Evolutionary conservation across 2,329 filamentous ascomycete species (phyloP), one percentile per base, ranked within the genome.

Genomic region (Aspergillus brunneoviolaceus): DNA sequence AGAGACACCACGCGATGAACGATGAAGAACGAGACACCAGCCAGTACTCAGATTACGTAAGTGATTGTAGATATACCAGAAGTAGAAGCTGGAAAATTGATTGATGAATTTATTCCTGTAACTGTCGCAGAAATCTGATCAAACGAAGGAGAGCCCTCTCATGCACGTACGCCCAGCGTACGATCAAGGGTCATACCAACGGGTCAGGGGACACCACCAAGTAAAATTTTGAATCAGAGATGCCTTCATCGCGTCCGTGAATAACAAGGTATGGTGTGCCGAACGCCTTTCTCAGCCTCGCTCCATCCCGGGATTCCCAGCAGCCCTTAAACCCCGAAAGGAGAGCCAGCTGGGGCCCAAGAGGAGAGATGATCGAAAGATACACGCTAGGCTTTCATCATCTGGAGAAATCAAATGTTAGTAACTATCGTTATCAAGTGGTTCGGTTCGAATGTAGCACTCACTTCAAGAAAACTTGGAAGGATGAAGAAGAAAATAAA

Each of bases 361-460:
- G 77, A 81, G 84, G 80, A 82, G 84, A 82, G 84, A 90, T 71
- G 82, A 83, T 98, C 95, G 96, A 91, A 87, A 87, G 82, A 79
- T 87, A 89, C 95, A 98, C 94, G 87, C 91, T 89, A 88, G 87
- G 91, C 91, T 96, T 96, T 99, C 95, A 98, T 99, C 94, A 98
- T 96, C 92, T 97, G 73, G 3, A 48, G 29, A 52, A 11, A 27
- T 10, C 2, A 2, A 2, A 35, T 33, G 42, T 16, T 49, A 63
- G 68, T 75, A 64, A 74, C 65, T 62, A 23, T 57, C 53, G 49
- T 60, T 27, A 49, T 56, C 31, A 12, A 29, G 7, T 42, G 33
- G 42, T 51, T 27, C 11, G 16, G 45, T 9, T 29, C 59, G 67
- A 62, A 64, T 64, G 66, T 60, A 61, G 49, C 39, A 87, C 92